Base-by-base conservation (phyloP, 1,139 yeast species). In the Petasospora rhodanensis region DNA sequence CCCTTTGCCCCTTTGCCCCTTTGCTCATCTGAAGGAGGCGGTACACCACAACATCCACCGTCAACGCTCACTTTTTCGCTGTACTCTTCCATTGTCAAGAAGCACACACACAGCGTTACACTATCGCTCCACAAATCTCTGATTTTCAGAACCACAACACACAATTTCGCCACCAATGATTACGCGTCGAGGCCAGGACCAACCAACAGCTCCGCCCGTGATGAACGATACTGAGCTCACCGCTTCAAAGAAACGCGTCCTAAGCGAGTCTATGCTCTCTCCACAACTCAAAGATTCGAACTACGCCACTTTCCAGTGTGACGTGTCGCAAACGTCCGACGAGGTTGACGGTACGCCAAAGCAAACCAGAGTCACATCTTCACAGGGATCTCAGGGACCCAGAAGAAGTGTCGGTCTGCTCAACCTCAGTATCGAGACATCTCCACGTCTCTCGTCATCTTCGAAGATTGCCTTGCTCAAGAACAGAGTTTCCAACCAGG, bases 361-460 rank as follows among this genome's bases (percentile, higher is more conserved):
- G 14, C 43, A 45, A 14, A 22, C 45, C 11, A 40, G 31, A 5
- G 29, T 37, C 14, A n/a, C 47, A 1, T 49, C 55, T 3, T 49
- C 55, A 1, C 55, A 51, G 28, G 53, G 55, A 1, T 51, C 55
- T 1, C 54, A 49, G 28, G 54, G 54, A 3, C 34, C 62, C n/a
- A 54, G 64, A 41, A 52, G 68, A 47, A 60, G 66, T 49, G 63
- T 59, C 5, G 68, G 68, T 4, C 40, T 62, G 8, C 37, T 62
- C 31, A 62, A 62, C 27, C 39, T 62, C 25, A 59, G 64, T 15
- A 43, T 60, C 9, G 66, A 59, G 24, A 50, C 61, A 7, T 55
- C 61, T 7, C 55, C 60, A 21, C 39, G 38, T 6, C 25, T 28
- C 3, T 24, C 43, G 3, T 43, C 51, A 1, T 48, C 53, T 2